Evolutionary conservation across 805 yeast species (phyloP).

Genomic region (Kluyveromyces starmeri): DNA sequence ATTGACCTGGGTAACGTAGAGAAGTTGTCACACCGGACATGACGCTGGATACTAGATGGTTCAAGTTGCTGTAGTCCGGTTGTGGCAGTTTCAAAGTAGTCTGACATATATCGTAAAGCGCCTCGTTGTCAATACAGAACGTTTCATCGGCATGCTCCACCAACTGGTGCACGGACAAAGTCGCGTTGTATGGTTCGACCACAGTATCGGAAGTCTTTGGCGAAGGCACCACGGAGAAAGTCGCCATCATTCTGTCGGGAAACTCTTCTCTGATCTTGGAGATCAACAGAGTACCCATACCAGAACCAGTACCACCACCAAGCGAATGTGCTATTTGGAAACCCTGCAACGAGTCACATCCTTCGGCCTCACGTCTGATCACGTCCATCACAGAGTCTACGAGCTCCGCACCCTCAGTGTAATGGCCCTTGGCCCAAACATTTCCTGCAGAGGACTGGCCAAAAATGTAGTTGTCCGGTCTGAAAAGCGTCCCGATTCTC

Average conservation of each 20-base stretch:
- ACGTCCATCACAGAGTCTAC: conserved; percentile 85
- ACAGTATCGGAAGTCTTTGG: conserved; percentile 90
- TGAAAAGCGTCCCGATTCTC: conserved; percentile 72
- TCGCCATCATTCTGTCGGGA: conserved; percentile 94
- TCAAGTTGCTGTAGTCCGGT: conserved; percentile 73
- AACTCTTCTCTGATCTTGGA: conserved; percentile 85
- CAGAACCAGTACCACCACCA: conserved; percentile 95
- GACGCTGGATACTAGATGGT: conserved; percentile 76
- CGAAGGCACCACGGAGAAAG: conserved; percentile 87
- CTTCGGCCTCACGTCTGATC: conserved; percentile 89
- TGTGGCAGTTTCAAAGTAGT: conserved; percentile 71
- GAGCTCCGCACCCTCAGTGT: conserved; percentile 93
- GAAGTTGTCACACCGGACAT: conserved; percentile 96
- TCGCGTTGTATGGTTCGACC: conserved; percentile 91
- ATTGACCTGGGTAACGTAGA: conserved; percentile 89
- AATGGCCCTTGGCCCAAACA: conserved; percentile 96
- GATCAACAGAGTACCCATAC: conserved; percentile 86
- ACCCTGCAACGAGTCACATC: conserved; percentile 87
- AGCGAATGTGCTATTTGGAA: conserved; percentile 80
- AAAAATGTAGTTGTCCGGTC: conserved; percentile 85
- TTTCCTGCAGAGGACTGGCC: conserved; percentile 93
- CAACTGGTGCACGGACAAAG: conserved; percentile 82
- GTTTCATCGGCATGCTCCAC: conserved; percentile 89
- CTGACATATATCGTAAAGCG: conserved; percentile 82
- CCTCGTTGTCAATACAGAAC: conserved; percentile 92